Conservation (phyloP, 768 basidiomycete genomes). For the Amanita jacksonii region DNA sequence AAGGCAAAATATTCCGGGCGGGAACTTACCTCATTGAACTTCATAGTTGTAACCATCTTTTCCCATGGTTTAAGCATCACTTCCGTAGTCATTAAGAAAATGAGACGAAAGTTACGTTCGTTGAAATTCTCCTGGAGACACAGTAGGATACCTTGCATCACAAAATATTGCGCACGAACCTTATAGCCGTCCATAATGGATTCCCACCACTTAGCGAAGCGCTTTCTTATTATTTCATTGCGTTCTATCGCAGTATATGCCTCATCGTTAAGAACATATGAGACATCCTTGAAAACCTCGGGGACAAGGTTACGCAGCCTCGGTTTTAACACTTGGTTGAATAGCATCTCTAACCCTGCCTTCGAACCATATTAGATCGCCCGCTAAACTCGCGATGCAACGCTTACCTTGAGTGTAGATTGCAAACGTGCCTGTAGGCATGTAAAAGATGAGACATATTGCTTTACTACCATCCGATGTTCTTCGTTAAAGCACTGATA, state of each 20-base stretch:
- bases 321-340: constrained; percentile 90
- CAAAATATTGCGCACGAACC: constrained; percentile 31
- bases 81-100: constrained; percentile 82
- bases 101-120: constrained; percentile 75
- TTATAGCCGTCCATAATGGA: constrained; percentile 78
- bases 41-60: constrained; percentile 69
- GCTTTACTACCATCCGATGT: constrained; percentile 43
- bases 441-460: constrained; percentile 39
- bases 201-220: constrained; percentile 89
- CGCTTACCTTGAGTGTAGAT: constrained; percentile 58
- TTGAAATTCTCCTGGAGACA: constrained; percentile 74
- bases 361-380: too few species aligned
- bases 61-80: constrained; percentile 94
- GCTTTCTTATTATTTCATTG: constrained; percentile 78
- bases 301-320: constrained; percentile 72
- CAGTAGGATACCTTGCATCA: background rate
- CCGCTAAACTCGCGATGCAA: too few species aligned
- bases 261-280: constrained; percentile 87
- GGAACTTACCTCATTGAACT: constrained; percentile 72
- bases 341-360: constrained; percentile 87
- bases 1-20: background rate
- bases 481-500: constrained; percentile 56
- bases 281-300: constrained; percentile 86
- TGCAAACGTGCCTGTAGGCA: constrained; percentile 57
- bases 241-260: constrained; percentile 75